Conservation (phyloP, 306 rosid species). For the Lathyrus aphaca region DNA sequence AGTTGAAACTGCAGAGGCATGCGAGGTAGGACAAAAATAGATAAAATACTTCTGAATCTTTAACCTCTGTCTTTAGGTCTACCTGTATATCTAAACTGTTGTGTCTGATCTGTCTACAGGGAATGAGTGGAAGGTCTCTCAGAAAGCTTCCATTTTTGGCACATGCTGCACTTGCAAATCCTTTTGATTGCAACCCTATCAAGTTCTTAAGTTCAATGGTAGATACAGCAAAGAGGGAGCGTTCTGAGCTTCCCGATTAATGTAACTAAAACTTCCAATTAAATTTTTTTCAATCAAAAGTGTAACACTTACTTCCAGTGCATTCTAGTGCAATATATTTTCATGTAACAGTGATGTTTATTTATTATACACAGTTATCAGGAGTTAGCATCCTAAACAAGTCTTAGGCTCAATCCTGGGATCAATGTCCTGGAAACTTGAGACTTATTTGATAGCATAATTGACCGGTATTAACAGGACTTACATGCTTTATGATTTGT, state of each 20-base stretch:
- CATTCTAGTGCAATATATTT: slow-evolving; percentile 29
- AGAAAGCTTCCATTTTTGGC: slow-evolving; percentile 96
- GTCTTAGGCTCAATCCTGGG: slow-evolving; percentile 6
- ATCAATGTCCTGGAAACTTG: background rate
- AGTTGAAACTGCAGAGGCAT: slow-evolving; percentile 82
- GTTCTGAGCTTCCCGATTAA: slow-evolving; percentile 84
- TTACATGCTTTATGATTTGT: background rate
- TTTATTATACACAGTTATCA: slow-evolving; percentile 37
- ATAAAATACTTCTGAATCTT: slow-evolving; percentile 29
- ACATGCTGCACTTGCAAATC: slow-evolving; percentile 76
- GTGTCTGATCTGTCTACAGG: slow-evolving; percentile 52
- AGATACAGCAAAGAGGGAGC: slow-evolving; percentile 81
- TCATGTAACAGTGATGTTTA: slow-evolving; percentile 34
- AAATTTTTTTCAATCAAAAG: slow-evolving; percentile 27
- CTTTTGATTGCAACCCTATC: slow-evolving; percentile 62
- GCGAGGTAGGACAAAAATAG: slow-evolving; percentile 65
- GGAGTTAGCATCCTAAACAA: background rate
- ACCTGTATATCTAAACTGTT: slow-evolving; percentile 22
- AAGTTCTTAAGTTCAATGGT: slow-evolving; percentile 75
- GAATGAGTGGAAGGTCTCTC: slow-evolving; percentile 88
- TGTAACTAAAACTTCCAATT: slow-evolving; percentile 25
- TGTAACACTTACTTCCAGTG: slow-evolving; percentile 25
- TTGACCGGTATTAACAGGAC: background rate
- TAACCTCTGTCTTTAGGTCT: slow-evolving; percentile 30
- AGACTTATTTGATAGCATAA: background rate